Conservation (phyloP, 108 stramenopile genomes). For the Cyclotella cryptica region DNA sequence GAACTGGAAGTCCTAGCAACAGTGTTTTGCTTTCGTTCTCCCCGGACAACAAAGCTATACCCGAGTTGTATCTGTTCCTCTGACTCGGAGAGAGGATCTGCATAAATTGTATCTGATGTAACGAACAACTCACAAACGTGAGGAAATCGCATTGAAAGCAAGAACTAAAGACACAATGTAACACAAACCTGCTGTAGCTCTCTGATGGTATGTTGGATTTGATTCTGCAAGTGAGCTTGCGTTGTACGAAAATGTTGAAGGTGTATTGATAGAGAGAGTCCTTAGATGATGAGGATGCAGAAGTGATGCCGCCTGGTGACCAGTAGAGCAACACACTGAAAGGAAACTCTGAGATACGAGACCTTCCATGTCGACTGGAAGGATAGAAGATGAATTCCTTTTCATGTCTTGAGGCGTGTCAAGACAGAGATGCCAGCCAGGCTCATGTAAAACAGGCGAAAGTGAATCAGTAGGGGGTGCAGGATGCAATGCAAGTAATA, state of each 20-base stretch:
- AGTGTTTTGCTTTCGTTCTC: constrained; percentile 10
- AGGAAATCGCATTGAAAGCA: background rate
- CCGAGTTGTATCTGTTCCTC: constrained; percentile 25
- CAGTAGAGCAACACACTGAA: constrained; percentile 37
- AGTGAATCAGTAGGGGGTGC: constrained; percentile 15
- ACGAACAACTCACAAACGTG: background rate
- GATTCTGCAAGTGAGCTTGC: constrained; percentile 34
- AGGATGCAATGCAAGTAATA: constrained; percentile 44
- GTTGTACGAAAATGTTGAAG: constrained; percentile 28
- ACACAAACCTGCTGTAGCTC: constrained; percentile 13
- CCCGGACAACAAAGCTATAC: constrained; percentile 34
- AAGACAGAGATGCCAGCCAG: constrained; percentile 42
- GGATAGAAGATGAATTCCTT: constrained; percentile 23
- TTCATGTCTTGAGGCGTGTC: constrained; percentile 19
- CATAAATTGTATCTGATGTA: background rate
- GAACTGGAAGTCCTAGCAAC: background rate
- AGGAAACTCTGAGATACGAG: constrained; percentile 26
- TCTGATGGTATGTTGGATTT: background rate
- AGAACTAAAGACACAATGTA: background rate
- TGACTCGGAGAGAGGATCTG: constrained; percentile 35
- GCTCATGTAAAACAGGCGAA: constrained; percentile 23
- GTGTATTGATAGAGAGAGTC: constrained; percentile 19
- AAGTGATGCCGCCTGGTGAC: constrained; percentile 42
- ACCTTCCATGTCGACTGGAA: constrained; percentile 32
- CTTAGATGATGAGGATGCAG: constrained; percentile 35